Percentiles rank a stretch among this genome's conserved stretches.
These are phyloP conservation scores for Fusarium acutatum DNA, from an alignment of 2,329 filamentous ascomycete genomes.

Conservation along the genomic window DNA sequence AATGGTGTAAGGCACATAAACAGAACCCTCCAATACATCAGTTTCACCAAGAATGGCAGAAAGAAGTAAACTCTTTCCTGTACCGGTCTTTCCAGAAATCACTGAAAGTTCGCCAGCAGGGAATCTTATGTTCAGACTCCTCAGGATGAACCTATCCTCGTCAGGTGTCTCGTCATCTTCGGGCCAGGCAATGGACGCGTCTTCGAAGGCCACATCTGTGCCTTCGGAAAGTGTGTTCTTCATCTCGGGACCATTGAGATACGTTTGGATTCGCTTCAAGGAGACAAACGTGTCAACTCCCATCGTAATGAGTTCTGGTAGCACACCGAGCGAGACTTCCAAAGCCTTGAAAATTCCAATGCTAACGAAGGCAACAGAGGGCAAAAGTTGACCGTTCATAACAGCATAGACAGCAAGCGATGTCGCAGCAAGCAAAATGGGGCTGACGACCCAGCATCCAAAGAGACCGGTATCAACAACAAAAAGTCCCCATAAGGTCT, in stretches of 20 bases:
- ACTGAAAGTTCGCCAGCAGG: constrained; percentile 75
- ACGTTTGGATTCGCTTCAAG: constrained; percentile 74
- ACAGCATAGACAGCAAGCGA: constrained; percentile 75
- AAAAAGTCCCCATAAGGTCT: constrained; percentile 73
- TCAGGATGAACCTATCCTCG: constrained; percentile 70
- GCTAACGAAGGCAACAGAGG: constrained; percentile 82
- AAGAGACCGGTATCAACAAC: constrained; percentile 69
- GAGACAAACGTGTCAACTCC: constrained; percentile 79
- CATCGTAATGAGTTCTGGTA: constrained; percentile 78
- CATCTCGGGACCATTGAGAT: constrained; percentile 73
- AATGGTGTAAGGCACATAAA: constrained; percentile 64
- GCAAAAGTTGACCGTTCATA: constrained; percentile 68
- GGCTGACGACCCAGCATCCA: constrained; percentile 76
- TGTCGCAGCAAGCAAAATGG: constrained; percentile 76
- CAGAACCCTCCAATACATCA: constrained; percentile 70
- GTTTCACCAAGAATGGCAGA: constrained; percentile 79
- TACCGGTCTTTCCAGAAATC: constrained; percentile 79
- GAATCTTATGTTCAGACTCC: constrained; percentile 71
- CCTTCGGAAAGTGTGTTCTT: constrained; percentile 62
- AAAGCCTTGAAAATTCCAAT: constrained; percentile 79
- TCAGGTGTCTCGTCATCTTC: constrained; percentile 67
- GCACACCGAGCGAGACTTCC: constrained; percentile 73
- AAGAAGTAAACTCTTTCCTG: constrained; percentile 79
- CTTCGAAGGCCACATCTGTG: constrained; percentile 69
- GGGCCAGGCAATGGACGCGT: constrained; percentile 79